Evolutionary conservation across 805 yeast species (phyloP).

Genomic region (Saccharomycopsis fermentans): DNA sequence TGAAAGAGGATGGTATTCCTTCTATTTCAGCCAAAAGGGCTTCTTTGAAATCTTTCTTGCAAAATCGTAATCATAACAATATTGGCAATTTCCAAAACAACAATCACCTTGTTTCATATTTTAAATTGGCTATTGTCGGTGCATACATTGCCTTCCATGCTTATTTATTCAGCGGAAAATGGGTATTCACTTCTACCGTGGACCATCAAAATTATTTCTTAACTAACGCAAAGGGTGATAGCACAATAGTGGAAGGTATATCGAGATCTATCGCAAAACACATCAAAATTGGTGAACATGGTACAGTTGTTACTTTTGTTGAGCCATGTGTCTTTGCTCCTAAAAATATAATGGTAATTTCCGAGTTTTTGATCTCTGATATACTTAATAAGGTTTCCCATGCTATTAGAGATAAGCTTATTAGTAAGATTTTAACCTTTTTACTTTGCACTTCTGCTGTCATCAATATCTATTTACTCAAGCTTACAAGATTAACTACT

Average conservation of each 20-base stretch:
- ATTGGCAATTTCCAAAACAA: conserved; percentile 20
- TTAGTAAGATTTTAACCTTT: conserved; percentile 67
- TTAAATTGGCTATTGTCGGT: conserved; percentile 50
- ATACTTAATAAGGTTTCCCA: conserved; percentile 45
- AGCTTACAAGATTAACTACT: conserved; percentile 50
- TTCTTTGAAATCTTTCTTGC: conserved; percentile 26
- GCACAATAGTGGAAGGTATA: conserved; percentile 23
- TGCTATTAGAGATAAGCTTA: conserved; percentile 70
- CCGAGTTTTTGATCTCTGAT: conserved; percentile 50
- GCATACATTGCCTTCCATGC: conserved; percentile 54
- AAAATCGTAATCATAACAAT: conserved; percentile 17
- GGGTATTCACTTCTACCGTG: conserved; percentile 23
- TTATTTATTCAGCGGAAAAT: conserved; percentile 59
- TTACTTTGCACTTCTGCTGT: conserved; percentile 67
- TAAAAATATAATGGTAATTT: conserved; percentile 40
- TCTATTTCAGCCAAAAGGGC: conserved; percentile 66
- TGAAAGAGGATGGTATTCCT: conserved; percentile 89
- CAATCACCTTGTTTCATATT: conserved; percentile 33
- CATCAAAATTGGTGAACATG: conserved; percentile 35
- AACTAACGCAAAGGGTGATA: conserved; percentile 1
- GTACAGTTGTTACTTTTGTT: conserved; percentile 47
- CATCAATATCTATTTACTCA: conserved; percentile 75
- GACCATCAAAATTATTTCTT: neutral
- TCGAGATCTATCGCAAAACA: conserved; percentile 34
- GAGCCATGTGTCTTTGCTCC: conserved; percentile 52